These are phyloP conservation scores for Ascoidea rubescens DNA, from an alignment of 805 yeast species.

Conservation along the genomic window DNA sequence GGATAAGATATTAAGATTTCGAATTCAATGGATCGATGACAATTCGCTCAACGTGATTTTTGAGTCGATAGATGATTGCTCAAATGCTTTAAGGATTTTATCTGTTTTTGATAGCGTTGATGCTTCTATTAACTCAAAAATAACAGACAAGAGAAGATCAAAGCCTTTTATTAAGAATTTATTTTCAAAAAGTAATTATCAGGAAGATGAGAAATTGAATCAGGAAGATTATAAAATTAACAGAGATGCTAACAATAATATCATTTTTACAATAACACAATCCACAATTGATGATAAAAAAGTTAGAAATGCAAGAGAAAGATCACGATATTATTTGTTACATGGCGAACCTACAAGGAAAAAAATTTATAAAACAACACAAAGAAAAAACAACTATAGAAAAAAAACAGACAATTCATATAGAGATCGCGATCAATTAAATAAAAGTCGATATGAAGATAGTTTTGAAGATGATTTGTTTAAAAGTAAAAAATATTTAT, in stretches of 20 bases:
- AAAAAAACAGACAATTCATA: conserved; percentile 6
- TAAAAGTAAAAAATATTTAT: conserved; percentile 17
- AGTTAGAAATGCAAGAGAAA: conserved; percentile 38
- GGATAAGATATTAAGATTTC: conserved; percentile 13
- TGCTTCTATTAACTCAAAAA: neutral
- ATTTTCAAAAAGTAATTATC: neutral
- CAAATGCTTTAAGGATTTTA: conserved; percentile 22
- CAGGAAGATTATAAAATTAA: conserved; percentile 18
- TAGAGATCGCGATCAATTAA: conserved; percentile 9
- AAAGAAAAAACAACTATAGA: conserved; percentile 4
- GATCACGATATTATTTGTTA: conserved; percentile 48
- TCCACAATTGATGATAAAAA: conserved; percentile 43
- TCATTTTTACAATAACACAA: conserved; percentile 29
- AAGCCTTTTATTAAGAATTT: conserved; percentile 14
- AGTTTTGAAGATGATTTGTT: conserved; percentile 22
- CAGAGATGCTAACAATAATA: conserved; percentile 21
- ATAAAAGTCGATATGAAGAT: conserved; percentile 7
- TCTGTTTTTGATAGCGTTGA: conserved; percentile 15
- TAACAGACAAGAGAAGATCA: conserved; percentile 12
- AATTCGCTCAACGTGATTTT: conserved; percentile 29
- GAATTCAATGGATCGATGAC: conserved; percentile 57
- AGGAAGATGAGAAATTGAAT: neutral
- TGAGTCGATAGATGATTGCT: conserved; percentile 19
- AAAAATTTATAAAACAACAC: conserved; percentile 14
- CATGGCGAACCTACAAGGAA: conserved; percentile 54